Conservation (phyloP, 129 eudicot species). For the Smallanthus sonchifolius region DNA sequence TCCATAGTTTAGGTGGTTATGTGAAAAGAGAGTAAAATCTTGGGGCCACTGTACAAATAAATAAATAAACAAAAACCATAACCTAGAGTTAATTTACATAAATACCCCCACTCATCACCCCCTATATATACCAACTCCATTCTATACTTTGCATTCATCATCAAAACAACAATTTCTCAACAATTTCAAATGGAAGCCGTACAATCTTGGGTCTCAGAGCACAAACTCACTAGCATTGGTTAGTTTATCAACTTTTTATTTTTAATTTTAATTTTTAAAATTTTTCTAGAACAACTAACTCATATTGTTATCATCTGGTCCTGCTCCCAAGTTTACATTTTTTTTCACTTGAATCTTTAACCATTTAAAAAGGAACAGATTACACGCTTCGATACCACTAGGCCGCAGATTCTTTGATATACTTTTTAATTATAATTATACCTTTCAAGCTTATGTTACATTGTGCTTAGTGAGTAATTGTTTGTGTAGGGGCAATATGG, state of each 20-base stretch:
- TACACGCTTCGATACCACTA: too few species aligned
- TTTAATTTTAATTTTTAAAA: too few species aligned
- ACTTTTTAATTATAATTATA: too few species aligned
- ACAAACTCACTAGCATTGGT: slow-evolving; percentile 93
- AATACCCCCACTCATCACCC: slow-evolving; percentile 8
- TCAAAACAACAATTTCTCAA: slow-evolving; percentile 5
- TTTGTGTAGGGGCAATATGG: slow-evolving; percentile 45
- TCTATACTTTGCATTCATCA: slow-evolving; percentile 21
- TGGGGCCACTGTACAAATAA: slow-evolving; percentile 27
- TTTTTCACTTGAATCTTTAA: background rate
- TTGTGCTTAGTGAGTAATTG: background rate
- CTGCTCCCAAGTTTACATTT: too few species aligned
- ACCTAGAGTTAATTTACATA: background rate
- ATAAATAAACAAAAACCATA: background rate
- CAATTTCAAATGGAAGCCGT: slow-evolving; percentile 47
- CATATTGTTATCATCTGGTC: too few species aligned
- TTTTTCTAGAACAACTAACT: too few species aligned
- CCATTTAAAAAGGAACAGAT: too few species aligned
- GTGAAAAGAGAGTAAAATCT: slow-evolving; percentile 9
- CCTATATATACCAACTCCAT: slow-evolving; percentile 21
- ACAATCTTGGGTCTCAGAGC: slow-evolving; percentile 82
- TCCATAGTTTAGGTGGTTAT: background rate
- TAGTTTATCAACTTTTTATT: background rate
- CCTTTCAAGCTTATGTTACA: too few species aligned
- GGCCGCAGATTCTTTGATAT: too few species aligned